These are phyloP conservation scores for Acer campestre DNA, from an alignment of 345 rosid genomes.

Conservation along the genomic window DNA sequence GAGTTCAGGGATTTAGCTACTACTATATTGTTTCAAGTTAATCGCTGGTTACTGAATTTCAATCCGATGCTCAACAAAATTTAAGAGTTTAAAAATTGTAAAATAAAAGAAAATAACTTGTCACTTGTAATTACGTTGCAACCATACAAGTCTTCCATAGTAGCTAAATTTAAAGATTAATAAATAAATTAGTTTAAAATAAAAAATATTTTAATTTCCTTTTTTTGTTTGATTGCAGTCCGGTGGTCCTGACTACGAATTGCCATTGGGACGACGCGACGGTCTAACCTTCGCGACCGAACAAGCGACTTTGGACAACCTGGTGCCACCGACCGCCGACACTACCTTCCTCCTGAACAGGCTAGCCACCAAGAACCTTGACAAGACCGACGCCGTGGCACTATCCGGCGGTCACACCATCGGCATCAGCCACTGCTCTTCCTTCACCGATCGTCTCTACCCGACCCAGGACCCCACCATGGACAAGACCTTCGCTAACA, in stretches of 20 bases:
- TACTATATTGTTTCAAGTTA: too few species aligned
- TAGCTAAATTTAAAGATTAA: too few species aligned
- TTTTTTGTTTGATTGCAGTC: conserved; percentile 35
- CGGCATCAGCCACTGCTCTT: conserved; percentile 62
- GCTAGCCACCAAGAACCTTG: conserved; percentile 48
- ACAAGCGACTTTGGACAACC: conserved; percentile 49
- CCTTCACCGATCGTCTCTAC: conserved; percentile 67
- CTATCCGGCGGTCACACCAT: conserved; percentile 95
- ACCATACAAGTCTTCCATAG: too few species aligned
- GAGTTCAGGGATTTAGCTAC: too few species aligned
- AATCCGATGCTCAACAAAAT: too few species aligned
- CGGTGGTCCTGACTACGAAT: conserved; percentile 77
- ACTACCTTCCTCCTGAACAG: conserved; percentile 41
- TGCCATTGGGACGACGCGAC: conserved; percentile 78
- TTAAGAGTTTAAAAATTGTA: too few species aligned
- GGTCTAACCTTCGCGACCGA: conserved; percentile 52
- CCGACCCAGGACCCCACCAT: conserved; percentile 76
- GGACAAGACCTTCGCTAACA: conserved; percentile 65
- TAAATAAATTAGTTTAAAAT: too few species aligned
- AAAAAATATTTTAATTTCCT: too few species aligned
- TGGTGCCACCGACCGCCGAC: conserved; percentile 56
- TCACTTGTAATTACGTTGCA: too few species aligned
- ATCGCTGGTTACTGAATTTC: too few species aligned
- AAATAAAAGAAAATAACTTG: too few species aligned
- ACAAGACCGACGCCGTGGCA: conserved; percentile 74